Base-by-base conservation (phyloP, 2,329 filamentous ascomycete species). In the Pyrenochaeta sp. region DNA sequence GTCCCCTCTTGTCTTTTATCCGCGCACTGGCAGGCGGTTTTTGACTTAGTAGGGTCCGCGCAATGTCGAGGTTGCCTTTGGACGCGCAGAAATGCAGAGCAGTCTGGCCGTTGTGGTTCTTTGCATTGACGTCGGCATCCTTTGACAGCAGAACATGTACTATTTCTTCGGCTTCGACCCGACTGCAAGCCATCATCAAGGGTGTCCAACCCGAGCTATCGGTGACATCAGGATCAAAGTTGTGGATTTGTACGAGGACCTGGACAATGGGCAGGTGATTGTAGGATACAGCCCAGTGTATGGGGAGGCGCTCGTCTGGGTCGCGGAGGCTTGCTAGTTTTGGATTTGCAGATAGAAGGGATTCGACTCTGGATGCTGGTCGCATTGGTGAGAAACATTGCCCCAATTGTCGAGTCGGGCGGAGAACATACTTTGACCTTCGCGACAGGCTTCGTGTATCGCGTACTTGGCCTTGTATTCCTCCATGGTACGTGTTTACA, bases 261-360 rank as follows among this genome's bases (percentile, higher is more conserved):
- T 89, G 82, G 15, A 91, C 87, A 54, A 97, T 92, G 20, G 88
- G 84, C 6, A 89, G 77, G 63, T 87, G 88, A 73, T 95, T 96
- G 75, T 90, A 90, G 18, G 93, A 95, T 1, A 87, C 86, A 0
- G 95, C 94, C 95, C 95, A 99, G 81, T 99, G 95, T 51, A 98
- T 87, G 2, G 95, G 89, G 32, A 97, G 85, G 39, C 95, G 90
- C 14, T 92, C 91, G 74, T 99, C 95, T 43, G 91, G 89, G 69
- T 99, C 95, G 68, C 80, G 81, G 67, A 87, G 86, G 52, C 79
- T 82, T 21, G 91, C 88, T 33, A 96, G 85, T 68, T 90, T 93
- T 2, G 90, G 88, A 69, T 96, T 92, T 63, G 88, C 88, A 71
- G 86, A 86, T 37, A 94, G 79, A 15, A 94, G 82, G 7, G 90